A percentile compares a stretch with the other conserved stretches of the same genome.
Conservation (phyloP, 1,284 basidiomycete species). For the Naganishia liquefaciens region DNA sequence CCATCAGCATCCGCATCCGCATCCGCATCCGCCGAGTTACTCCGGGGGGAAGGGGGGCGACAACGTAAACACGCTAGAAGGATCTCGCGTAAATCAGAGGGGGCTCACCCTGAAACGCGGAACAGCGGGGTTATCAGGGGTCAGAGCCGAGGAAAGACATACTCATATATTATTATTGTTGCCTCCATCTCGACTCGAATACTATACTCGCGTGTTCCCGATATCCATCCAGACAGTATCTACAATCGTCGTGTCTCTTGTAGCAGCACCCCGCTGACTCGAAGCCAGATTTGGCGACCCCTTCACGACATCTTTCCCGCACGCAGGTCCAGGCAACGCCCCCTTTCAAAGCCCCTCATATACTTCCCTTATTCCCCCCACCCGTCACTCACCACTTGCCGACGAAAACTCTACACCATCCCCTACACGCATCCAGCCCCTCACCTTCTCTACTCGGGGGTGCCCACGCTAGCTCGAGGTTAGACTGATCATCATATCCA, state of each 20-base stretch:
- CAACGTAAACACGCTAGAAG: background rate
- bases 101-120: too few relatives aligned
- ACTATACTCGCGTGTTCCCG: too few relatives aligned
- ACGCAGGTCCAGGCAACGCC: background rate
- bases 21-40: background rate
- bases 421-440: background rate
- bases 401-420: background rate
- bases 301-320: too few relatives aligned
- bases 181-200: too few relatives aligned
- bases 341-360: background rate
- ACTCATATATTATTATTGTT: too few relatives aligned
- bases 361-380: background rate
- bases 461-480: background rate
- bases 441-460: background rate
- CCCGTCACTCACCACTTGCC: background rate
- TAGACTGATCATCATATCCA: conserved; percentile 1
- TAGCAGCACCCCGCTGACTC: too few relatives aligned
- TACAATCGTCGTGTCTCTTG: too few relatives aligned
- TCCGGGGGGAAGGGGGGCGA: background rate
- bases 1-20: background rate
- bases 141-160: too few relatives aligned
- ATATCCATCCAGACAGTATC: too few relatives aligned
- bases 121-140: too few relatives aligned
- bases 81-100: too few relatives aligned
- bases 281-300: too few relatives aligned